Conservation (phyloP, 1,284 basidiomycete genomes). For the Pseudozyma sp. region DNA sequence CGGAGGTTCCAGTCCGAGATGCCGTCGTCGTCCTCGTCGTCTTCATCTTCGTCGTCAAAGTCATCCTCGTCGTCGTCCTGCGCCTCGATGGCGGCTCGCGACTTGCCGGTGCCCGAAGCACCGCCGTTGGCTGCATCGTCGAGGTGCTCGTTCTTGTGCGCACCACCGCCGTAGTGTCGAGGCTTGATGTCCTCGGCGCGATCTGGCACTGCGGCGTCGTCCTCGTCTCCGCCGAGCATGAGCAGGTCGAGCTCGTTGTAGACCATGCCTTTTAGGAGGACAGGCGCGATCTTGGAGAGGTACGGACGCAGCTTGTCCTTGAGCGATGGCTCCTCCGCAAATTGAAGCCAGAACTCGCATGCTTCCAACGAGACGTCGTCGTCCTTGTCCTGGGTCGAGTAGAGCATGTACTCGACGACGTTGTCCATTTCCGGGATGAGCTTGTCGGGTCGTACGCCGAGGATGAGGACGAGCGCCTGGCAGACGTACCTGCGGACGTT, state of each 20-base stretch:
- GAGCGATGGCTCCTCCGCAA: conserved; percentile 92
- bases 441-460: conserved; percentile 92
- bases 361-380: conserved; percentile 76
- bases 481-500: conserved; percentile 94
- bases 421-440: conserved; percentile 94
- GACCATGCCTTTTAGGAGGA: conserved; percentile 94
- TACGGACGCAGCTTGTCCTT: conserved; percentile 85
- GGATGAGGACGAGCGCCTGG: conserved; percentile 90
- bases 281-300: conserved; percentile 87
- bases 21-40: conserved; percentile 94
- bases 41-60: conserved; percentile 85
- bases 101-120: conserved; percentile 57
- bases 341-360: conserved; percentile 99
- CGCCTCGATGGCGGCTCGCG: conserved; percentile 70
- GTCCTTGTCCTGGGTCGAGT: conserved; percentile 95
- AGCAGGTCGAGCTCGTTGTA: conserved; percentile 97
- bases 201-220: conserved; percentile 85
- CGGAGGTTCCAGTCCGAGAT: conserved; percentile 99
- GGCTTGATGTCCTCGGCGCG: conserved; percentile 86
- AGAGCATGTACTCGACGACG: conserved; percentile 98
- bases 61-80: conserved; percentile 78
- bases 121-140: conserved; percentile 61
- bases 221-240: conserved; percentile 92
- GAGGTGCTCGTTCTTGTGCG: conserved; percentile 73
- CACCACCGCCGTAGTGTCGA: conserved; percentile 82